Conservation (phyloP, 495 filamentous ascomycete genomes). For the Copromyces sp. region DNA sequence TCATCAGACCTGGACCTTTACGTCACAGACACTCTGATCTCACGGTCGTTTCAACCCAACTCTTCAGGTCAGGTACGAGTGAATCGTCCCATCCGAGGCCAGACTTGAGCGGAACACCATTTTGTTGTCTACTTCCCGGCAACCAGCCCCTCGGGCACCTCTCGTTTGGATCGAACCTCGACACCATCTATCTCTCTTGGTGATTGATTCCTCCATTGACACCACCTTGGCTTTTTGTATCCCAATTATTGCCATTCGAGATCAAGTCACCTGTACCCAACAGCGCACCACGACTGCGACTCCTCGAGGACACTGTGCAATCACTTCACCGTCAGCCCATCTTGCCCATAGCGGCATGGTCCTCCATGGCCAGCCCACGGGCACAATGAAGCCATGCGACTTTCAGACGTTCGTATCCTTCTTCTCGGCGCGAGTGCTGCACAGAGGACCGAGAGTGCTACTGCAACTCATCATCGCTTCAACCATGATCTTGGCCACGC, state of each 20-base stretch:
- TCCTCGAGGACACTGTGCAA: neutral
- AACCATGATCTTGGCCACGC: conserved; percentile 10
- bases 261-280: neutral
- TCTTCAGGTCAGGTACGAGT: neutral
- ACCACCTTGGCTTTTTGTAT: neutral
- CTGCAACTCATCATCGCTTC: conserved; percentile 13
- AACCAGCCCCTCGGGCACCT: neutral
- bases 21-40: neutral
- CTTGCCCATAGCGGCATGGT: conserved; percentile 1
- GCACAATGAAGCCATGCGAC: neutral
- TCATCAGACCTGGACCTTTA: neutral
- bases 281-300: neutral
- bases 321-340: neutral
- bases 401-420: conserved; percentile 7
- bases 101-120: neutral
- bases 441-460: conserved; percentile 16
- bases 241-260: neutral
- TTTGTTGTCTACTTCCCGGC: neutral
- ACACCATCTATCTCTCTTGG: neutral
- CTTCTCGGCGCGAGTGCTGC: conserved; percentile 13
- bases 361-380: conserved; percentile 1
- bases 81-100: neutral
- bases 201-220: neutral
- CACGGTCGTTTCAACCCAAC: neutral
- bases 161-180: neutral